Base-by-base conservation (phyloP, 2,329 filamentous ascomycete genomes). In the Cordyceps fumosorosea region DNA sequence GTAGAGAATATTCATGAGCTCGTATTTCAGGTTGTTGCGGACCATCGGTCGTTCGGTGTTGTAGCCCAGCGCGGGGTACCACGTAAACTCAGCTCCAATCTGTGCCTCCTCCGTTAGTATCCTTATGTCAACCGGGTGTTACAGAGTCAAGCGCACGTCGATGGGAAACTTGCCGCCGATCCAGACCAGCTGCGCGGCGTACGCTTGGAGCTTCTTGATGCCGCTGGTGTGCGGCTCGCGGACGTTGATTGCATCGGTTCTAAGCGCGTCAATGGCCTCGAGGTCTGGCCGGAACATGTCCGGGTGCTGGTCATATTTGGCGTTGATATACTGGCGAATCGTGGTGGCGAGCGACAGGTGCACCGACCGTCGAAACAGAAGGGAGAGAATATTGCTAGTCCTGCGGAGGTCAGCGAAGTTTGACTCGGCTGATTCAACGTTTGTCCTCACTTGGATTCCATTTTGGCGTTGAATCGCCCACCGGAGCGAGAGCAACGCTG, bases 251-350 rank as follows among this genome's bases (percentile, higher is more conserved):
- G 95, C 95, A 73, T 96, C 90, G 65, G 84, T 84, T 5, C 95
- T 88, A 63, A 98, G 79, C 55, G 85, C 81, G 72, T 98, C 92
- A 70, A 99, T 92, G 66, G 89, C 84, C 71, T 93, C 87, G 63
- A 86, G 85, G 77, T 99, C 95, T 66, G 90, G 84, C 65, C 86
- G 85, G 76, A 99, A 99, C 89, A 96, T 96, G 75, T 97, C 92
- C 40, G 95, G 93, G 73, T 96, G 93, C 74, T 99, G 95, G 76
- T 98, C 93, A 88, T 98, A 98, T 82, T 98, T 97, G 75, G 86
- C 89, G 65, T 92, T 96, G 71, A 99, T 98, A 79, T 99, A 98
- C 73, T 95, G 88, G 66, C 90, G 91, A 73, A 99, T 92, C 56
- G 92, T 89, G 64, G 85, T 81, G 61, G 90, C 89, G 65, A 98